Conservation (phyloP, 78 protist genomes). For the Capsaspora owczarzaki region DNA sequence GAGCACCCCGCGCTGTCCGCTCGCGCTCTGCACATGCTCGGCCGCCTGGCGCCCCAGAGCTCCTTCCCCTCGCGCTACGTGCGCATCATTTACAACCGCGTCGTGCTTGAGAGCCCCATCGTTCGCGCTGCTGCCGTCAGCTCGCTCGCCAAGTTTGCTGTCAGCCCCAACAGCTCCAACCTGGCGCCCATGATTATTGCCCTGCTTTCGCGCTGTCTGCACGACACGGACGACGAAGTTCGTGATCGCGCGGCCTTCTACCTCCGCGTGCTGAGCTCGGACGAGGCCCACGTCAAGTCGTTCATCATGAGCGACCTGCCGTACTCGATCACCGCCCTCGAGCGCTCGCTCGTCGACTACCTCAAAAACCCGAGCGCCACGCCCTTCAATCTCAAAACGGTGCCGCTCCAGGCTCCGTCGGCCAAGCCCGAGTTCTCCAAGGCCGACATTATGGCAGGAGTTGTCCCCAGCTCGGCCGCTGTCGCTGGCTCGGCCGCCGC, state of each 20-base stretch:
- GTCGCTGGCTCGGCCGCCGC: too few species aligned
- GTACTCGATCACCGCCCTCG: slow-evolving; percentile 10
- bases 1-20: slow-evolving; percentile 81
- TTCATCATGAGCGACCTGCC: too few species aligned
- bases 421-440: background rate
- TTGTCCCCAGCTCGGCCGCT: too few species aligned
- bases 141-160: slow-evolving; percentile 90
- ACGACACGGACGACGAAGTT: slow-evolving; percentile 90
- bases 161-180: slow-evolving; percentile 43
- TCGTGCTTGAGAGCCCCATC: slow-evolving; percentile 69
- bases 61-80: slow-evolving; percentile 48
- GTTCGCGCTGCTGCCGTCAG: slow-evolving; percentile 90
- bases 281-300: background rate
- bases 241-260: slow-evolving; percentile 72
- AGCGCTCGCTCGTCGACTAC: slow-evolving; percentile 11
- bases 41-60: slow-evolving; percentile 31
- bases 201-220: slow-evolving; percentile 61
- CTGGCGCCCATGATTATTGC: slow-evolving; percentile 14
- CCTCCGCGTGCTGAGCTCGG: slow-evolving; percentile 10
- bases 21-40: slow-evolving; percentile 82
- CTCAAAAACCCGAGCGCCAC: background rate
- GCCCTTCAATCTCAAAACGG: slow-evolving; percentile 18
- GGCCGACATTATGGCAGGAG: too few species aligned
- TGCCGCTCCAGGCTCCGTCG: slow-evolving; percentile 15
- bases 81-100: slow-evolving; percentile 93